Conservation (phyloP, 495 filamentous ascomycete species). For the Penicillium coprophilum region DNA sequence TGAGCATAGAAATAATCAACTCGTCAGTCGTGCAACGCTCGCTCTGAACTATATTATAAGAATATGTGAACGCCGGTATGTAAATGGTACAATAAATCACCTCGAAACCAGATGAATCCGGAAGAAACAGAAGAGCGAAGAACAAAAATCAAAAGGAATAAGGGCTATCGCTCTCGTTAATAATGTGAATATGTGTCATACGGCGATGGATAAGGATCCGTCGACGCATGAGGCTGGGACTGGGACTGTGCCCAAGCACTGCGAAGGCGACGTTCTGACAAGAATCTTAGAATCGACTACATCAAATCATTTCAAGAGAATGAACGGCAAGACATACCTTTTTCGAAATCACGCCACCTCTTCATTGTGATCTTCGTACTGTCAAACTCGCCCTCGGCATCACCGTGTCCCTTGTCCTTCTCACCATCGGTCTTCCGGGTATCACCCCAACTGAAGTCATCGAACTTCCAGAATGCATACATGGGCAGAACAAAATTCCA, state of each 20-base stretch:
- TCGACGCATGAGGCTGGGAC: conserved; percentile 18
- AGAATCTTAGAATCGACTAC: conserved; percentile 7
- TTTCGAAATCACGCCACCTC: conserved; percentile 95
- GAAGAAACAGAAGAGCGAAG: background rate
- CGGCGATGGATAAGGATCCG: conserved; percentile 25
- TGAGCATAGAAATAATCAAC: conserved; percentile 8
- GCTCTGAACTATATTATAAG: conserved; percentile 12
- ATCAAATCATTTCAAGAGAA: background rate
- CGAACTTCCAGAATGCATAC: conserved; percentile 99
- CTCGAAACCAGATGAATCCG: conserved; percentile 2
- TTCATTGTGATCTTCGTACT: conserved; percentile 99
- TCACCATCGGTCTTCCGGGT: conserved; percentile 94
- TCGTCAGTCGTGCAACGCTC: conserved; percentile 16
- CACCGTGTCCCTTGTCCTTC: conserved; percentile 78
- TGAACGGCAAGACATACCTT: conserved; percentile 47
- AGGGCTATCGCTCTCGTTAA: conserved; percentile 20
- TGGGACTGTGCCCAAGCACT: conserved; percentile 24
- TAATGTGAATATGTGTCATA: conserved; percentile 38
- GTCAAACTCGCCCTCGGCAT: conserved; percentile 94
- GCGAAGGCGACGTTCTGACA: conserved; percentile 28
- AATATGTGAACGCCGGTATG: conserved; percentile 20
- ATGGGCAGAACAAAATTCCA: conserved; percentile 97
- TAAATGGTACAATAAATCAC: conserved; percentile 27
- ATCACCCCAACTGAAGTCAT: conserved; percentile 99
- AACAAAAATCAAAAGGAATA: background rate